Conservation (phyloP, 495 filamentous ascomycete species). For the Usnea hakonensis region DNA sequence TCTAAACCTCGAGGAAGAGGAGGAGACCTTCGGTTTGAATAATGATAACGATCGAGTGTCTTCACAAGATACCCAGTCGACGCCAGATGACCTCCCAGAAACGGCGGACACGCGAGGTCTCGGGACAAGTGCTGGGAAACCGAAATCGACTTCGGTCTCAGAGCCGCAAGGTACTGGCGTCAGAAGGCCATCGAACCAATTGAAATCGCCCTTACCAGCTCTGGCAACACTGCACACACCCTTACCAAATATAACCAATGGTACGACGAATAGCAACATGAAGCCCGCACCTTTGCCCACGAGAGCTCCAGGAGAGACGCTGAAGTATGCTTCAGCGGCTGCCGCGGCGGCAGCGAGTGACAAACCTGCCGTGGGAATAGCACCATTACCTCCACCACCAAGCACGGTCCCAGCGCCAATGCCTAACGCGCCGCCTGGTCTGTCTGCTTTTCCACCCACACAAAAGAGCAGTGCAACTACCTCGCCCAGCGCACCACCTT, state of each 20-base stretch:
- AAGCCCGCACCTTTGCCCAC: constrained; percentile 87
- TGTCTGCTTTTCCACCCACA: constrained; percentile 36
- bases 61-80: constrained; percentile 89
- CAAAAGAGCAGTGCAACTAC: constrained; percentile 43
- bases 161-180: constrained; percentile 45
- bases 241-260: constrained; percentile 28
- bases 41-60: constrained; percentile 79
- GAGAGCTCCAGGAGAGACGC: constrained; percentile 74
- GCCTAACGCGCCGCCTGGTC: constrained; percentile 34
- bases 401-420: constrained; percentile 11
- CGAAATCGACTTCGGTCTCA: constrained; percentile 38
- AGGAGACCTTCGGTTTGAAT: constrained; percentile 76
- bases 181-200: constrained; percentile 77
- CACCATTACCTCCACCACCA: constrained; percentile 82
- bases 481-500: constrained; percentile 46
- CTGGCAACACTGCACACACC: constrained; percentile 76
- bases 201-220: constrained; percentile 88
- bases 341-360: constrained; percentile 92
- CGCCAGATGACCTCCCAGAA: constrained; percentile 75
- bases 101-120: constrained; percentile 37
- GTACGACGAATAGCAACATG: constrained; percentile 62
- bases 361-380: constrained; percentile 80
- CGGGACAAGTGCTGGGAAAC: constrained; percentile 42
- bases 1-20: constrained; percentile 79
- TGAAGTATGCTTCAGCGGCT: constrained; percentile 95